Evolutionary conservation across 2,329 filamentous ascomycete species (phyloP), one percentile per base, ranked within the genome.

Genomic region (Nectriaceae sp.): DNA sequence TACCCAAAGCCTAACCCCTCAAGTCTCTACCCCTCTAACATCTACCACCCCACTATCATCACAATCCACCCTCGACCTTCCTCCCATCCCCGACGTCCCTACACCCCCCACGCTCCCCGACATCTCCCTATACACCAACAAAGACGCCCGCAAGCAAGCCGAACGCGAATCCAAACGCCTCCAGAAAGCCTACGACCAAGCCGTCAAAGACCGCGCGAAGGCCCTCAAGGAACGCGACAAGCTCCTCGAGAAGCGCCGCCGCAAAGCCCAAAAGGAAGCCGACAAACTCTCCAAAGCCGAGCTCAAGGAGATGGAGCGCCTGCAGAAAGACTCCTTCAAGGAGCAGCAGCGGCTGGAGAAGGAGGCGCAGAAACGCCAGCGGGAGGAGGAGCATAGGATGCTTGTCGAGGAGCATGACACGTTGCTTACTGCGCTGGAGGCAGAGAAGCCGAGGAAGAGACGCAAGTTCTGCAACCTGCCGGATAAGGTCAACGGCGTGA

Each of bases 401-500:
- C 54, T 39, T 18, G 54, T 52, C 37, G 45, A 58, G 53, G 56
- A 59, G 51, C 49, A 61, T 47, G 57, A 55, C 29, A 47, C 45
- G n/a, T 41, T 52, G 41, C 40, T 49, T 37, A 26, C 45, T 39
- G 38, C 44, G 31, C 43, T 50, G 24, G 50, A 60, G 35, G 46
- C 62, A 15, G 26, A 57, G 21, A 69, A 70, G 51, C 62, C 66
- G 13, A 71, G 69, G 59, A 86, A 85, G 59, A 77, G 87, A 42
- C 80, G 83, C 49, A 93, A 89, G 62, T 96, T 97, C 67, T 94
- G 90, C 70, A 83, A 85, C 58, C 70, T 93, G 3, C 90, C 88
- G 0, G 69, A 75, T 18, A 75, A 74, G 47, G 71, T 67, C 11
- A 65, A 75, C 44, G 84, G 83, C 5, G 72, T 75, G 50, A 72